Evolutionary conservation across 2,329 filamentous ascomycete species (phyloP).

Genomic region (Coleophoma crateriformis): DNA sequence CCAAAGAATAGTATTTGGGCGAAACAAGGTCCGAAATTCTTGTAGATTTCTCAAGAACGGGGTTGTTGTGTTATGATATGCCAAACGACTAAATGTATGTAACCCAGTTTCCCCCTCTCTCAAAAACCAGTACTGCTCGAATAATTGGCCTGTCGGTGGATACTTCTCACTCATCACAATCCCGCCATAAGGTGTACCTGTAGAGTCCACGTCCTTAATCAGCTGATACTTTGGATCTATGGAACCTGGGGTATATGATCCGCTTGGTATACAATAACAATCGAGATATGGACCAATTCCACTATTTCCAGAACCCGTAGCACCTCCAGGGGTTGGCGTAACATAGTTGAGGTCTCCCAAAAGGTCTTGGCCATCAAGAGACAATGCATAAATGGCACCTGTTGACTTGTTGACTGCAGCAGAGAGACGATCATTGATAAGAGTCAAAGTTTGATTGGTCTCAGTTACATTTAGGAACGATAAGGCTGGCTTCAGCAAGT

Average conservation of each 20-base stretch:
- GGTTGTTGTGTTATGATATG: conserved; percentile 51
- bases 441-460: conserved; percentile 24
- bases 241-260: conserved; percentile 52
- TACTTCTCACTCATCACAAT: conserved; percentile 56
- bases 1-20: conserved; percentile 54
- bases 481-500: too few species aligned
- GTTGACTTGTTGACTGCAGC: conserved; percentile 36
- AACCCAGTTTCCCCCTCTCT: conserved; percentile 56
- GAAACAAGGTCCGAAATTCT: conserved; percentile 56
- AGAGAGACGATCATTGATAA: conserved; percentile 38
- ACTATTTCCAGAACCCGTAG: conserved; percentile 4
- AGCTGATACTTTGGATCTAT: conserved; percentile 43
- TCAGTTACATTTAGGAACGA: conserved; percentile 22
- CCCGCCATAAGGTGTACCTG: conserved; percentile 47
- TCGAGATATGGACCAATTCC: conserved; percentile 55
- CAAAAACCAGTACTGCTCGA: conserved; percentile 63
- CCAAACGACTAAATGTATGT: conserved; percentile 52
- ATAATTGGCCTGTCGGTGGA: conserved; percentile 47
- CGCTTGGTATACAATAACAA: conserved; percentile 55
- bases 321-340: too few species aligned
- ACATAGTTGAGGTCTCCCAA: conserved; percentile 32
- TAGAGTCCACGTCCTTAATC: conserved; percentile 43
- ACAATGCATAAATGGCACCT: conserved; percentile 36
- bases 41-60: conserved; percentile 53
- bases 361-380: conserved; percentile 44